These are phyloP conservation scores for Dactylellina sp. DNA, from an alignment of 2,329 filamentous ascomycete species.

Conservation along the genomic window DNA sequence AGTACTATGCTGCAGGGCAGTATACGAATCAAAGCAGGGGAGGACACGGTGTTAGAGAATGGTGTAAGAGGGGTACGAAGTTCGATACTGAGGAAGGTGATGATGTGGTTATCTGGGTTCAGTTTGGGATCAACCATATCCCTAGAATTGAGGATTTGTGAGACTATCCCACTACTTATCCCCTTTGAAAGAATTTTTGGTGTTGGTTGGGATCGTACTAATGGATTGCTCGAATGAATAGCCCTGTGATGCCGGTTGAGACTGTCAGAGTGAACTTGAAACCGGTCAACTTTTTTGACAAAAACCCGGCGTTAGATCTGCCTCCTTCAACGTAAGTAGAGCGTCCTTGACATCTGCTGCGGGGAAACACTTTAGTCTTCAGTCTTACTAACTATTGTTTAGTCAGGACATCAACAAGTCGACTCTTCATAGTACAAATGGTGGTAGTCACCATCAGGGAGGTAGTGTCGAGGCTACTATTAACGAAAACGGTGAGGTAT, in stretches of 20 bases:
- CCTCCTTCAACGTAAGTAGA: constrained; percentile 65
- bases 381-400: constrained; percentile 7
- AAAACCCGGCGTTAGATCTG: constrained; percentile 69
- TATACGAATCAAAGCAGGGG: constrained; percentile 71
- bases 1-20: constrained; percentile 69
- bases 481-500: constrained; percentile 25
- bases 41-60: constrained; percentile 69
- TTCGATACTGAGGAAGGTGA: constrained; percentile 68
- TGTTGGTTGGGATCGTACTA: background rate
- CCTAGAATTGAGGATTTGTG: constrained; percentile 73
- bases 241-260: constrained; percentile 75
- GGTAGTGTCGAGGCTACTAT: constrained; percentile 40
- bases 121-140: constrained; percentile 72
- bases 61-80: constrained; percentile 64
- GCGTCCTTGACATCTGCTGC: background rate
- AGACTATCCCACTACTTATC: constrained; percentile 11
- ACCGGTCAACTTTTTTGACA: constrained; percentile 69
- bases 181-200: background rate
- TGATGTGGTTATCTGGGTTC: constrained; percentile 70
- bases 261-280: constrained; percentile 67
- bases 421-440: constrained; percentile 18
- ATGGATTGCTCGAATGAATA: constrained; percentile 4
- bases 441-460: constrained; percentile 55
- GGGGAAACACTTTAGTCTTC: background rate
- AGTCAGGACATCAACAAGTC: constrained; percentile 48